Evolutionary conservation across 352 stramenopile genomes (phyloP).

Genomic region (Pythium scleroteichum): DNA sequence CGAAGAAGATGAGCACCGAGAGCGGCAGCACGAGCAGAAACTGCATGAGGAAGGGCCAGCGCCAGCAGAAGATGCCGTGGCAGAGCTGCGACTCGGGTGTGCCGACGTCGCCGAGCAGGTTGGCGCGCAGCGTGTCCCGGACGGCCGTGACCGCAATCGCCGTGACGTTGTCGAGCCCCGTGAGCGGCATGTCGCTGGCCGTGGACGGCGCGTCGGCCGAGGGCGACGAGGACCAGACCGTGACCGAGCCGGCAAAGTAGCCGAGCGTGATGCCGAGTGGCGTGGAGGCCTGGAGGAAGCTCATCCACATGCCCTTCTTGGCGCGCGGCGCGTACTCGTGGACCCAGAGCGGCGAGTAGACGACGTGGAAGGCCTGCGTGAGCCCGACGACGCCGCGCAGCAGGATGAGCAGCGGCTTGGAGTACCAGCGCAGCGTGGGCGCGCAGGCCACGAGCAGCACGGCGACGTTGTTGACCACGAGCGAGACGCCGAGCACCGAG

Average conservation of each 20-base stretch:
- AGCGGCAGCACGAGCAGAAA: constrained; percentile 73
- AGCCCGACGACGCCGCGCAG: constrained; percentile 72
- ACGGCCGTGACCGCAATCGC: constrained; percentile 20
- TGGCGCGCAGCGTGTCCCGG: constrained; percentile 20
- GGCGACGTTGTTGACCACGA: constrained; percentile 78
- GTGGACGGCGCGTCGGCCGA: constrained; percentile 21
- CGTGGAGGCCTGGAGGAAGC: constrained; percentile 75
- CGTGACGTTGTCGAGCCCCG: constrained; percentile 25
- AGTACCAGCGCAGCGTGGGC: constrained; percentile 61
- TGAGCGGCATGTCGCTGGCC: constrained; percentile 22
- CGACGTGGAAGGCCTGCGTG: constrained; percentile 81
- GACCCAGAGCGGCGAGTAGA: constrained; percentile 86
- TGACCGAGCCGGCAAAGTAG: constrained; percentile 76
- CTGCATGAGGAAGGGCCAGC: constrained; percentile 84
- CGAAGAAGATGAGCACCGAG: constrained; percentile 78
- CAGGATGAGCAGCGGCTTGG: constrained; percentile 74
- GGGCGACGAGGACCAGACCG: constrained; percentile 46
- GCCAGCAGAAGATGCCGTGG: constrained; percentile 83
- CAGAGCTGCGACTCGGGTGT: constrained; percentile 47
- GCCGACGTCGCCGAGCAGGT: constrained; percentile 43
- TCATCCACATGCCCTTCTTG: constrained; percentile 81
- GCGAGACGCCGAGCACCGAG: constrained; percentile 61
- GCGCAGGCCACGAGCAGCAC: constrained; percentile 73
- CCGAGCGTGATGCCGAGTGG: constrained; percentile 78
- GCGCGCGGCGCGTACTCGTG: constrained; percentile 80